phyloP scores from a whole-genome alignment of 2,329 filamentous ascomycete genomes.

The Proliferodiscus dingleyae region DNA sequence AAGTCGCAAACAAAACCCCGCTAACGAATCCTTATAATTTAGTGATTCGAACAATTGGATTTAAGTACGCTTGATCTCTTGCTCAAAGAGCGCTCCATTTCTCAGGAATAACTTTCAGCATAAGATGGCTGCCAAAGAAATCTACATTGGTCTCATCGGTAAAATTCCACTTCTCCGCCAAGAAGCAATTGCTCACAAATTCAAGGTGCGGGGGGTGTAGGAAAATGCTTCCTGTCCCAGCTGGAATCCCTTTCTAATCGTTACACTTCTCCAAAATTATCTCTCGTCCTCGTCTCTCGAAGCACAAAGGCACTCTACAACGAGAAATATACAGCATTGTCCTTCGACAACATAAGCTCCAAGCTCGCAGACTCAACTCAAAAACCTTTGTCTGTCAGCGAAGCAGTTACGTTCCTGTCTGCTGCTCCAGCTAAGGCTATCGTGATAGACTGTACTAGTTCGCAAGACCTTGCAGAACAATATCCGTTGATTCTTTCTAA shows the following conservation, averaged over 20 bases:
- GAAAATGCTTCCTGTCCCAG: conserved; percentile 84
- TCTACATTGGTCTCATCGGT: conserved; percentile 44
- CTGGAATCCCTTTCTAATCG: conserved; percentile 63
- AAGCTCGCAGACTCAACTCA: conserved; percentile 60
- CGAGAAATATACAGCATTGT: conserved; percentile 64
- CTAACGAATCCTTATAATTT: too few relatives aligned
- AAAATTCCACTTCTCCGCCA: conserved; percentile 10
- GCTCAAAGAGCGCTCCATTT: neutral
- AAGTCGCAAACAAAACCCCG: neutral
- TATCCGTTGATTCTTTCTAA: conserved; percentile 78
- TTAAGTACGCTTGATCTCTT: neutral
- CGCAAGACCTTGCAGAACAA: conserved; percentile 73
- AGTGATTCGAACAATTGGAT: neutral
- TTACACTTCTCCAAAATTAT: conserved; percentile 53
- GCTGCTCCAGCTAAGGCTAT: conserved; percentile 73
- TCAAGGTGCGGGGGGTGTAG: conserved; percentile 84
- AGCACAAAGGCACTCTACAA: conserved; percentile 79
- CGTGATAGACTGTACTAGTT: conserved; percentile 93
- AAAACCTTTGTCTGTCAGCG: conserved; percentile 59
- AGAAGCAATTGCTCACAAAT: conserved; percentile 16
- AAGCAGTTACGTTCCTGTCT: conserved; percentile 73
- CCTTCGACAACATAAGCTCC: conserved; percentile 55
- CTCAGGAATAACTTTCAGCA: neutral
- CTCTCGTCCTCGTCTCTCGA: conserved; percentile 78
- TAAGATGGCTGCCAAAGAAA: conserved; percentile 31